Base-by-base conservation (phyloP, 495 filamentous ascomycete species). In the Astrothelium macrocarpum region DNA sequence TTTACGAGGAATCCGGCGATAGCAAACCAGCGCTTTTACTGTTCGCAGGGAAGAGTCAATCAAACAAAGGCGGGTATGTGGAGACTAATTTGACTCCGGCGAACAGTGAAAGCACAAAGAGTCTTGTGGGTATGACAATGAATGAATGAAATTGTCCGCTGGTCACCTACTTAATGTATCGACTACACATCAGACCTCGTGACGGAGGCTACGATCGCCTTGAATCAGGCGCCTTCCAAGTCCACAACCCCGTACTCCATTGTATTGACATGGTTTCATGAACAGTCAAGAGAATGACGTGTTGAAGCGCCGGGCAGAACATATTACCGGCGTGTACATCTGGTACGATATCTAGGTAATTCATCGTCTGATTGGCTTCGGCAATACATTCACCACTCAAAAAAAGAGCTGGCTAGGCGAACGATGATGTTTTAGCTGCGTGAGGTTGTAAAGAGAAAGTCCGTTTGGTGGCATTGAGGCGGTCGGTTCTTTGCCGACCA, bases 141-240 rank as follows among this genome's bases (percentile, higher is more conserved):
- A 56, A 56, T 56, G 16, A n/a, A n/a, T n/a, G n/a, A n/a, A 56
- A 5, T 28, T 9, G 20, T 56, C 26, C 49, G 7, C 9, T 29
- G 9, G 49, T 56, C 25, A 56, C 49, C n/a, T 56, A 56, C 29
- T 28, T n/a, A 28, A 56, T 56, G 9, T n/a, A n/a, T n/a, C n/a
- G n/a, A n/a, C 49, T 56, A 2, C 34, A 4, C 4, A 28, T 26
- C 25, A 0, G 9, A 16, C 25, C 49, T 56, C 49, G 49, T 56
- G 49, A 56, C 49, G 25, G 25, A 29, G 12, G 25, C 49, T 1
- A 25, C 49, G 12, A 56, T 56, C 26, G 4, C 49, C 49, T 29
- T 56, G 49, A 56, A 56, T 4, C 49, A 56, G 20, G 49, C 49
- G 49, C 49, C 5, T 56, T 56, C 49, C 49, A 26, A 56, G 49